Conservation (phyloP, 371 early-diverging fungal genomes). For the Circinella minor region DNA sequence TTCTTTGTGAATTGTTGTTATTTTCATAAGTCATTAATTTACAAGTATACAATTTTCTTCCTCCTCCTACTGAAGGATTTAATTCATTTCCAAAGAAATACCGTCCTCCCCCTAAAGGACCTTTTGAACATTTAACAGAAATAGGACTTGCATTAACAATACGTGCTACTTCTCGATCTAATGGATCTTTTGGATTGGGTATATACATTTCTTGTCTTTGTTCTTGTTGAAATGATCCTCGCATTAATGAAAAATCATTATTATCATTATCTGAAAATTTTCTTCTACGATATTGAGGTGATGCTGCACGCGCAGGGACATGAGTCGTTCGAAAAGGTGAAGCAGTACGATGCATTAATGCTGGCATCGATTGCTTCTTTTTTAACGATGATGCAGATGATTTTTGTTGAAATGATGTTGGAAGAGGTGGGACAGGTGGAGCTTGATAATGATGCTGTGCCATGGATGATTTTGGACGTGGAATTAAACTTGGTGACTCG, state of each 20-base stretch:
- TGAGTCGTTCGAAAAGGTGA: conserved; percentile 17
- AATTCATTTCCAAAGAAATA: conserved; percentile 67
- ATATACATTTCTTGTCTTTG: conserved; percentile 31
- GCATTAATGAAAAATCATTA: conserved; percentile 1
- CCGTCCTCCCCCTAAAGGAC: conserved; percentile 47
- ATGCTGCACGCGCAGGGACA: conserved; percentile 4
- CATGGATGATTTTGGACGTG: conserved; percentile 35
- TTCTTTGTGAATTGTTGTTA: conserved; percentile 21
- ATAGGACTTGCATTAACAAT: conserved; percentile 61
- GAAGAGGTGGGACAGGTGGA: neutral
- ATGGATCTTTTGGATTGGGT: conserved; percentile 51
- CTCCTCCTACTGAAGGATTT: conserved; percentile 45
- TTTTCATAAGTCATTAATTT: conserved; percentile 51
- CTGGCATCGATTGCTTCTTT: conserved; percentile 42
- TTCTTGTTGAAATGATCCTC: neutral
- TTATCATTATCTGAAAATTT: conserved; percentile 10
- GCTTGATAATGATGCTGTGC: conserved; percentile 7
- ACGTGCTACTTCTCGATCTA: conserved; percentile 64
- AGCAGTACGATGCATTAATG: conserved; percentile 14
- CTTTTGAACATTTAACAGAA: conserved; percentile 49
- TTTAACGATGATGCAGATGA: conserved; percentile 12
- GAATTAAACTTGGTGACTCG: conserved; percentile 35
- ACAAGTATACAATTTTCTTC: conserved; percentile 54
- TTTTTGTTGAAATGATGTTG: neutral
- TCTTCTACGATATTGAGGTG: conserved; percentile 11